Evolutionary conservation across 2,329 filamentous ascomycete genomes (phyloP).

Genomic region (Leptodontidium sp.): DNA sequence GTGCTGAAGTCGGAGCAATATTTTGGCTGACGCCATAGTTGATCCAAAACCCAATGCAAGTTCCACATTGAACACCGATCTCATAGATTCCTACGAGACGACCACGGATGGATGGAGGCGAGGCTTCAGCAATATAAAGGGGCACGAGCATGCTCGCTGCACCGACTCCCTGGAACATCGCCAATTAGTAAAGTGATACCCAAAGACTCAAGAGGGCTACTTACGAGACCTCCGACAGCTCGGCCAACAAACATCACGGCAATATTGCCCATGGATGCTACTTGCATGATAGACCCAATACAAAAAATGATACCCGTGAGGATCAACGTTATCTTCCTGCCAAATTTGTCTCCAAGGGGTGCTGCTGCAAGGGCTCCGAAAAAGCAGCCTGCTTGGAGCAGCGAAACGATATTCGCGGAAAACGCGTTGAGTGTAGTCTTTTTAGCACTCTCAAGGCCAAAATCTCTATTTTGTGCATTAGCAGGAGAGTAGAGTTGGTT

Average conservation of each 20-base stretch:
- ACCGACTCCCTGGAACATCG: conserved; percentile 51
- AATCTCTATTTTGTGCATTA: no score
- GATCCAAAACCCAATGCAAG: conserved; percentile 63
- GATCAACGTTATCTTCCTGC: background rate
- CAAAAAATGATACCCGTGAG: background rate
- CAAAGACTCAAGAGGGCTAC: no score
- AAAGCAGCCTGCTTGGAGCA: conserved; percentile 61
- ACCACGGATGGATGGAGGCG: conserved; percentile 52
- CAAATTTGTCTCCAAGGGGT: conserved; percentile 52
- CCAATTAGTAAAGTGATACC: no score
- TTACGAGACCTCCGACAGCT: conserved; percentile 30
- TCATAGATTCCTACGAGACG: conserved; percentile 54
- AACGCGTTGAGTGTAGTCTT: background rate
- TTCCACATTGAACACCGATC: conserved; percentile 50
- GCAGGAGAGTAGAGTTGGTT: no score
- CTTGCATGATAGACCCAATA: background rate
- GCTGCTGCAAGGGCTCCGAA: conserved; percentile 59
- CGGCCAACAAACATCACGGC: background rate
- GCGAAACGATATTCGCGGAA: conserved; percentile 52
- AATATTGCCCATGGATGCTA: background rate
- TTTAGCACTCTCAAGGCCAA: background rate
- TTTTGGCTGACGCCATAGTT: conserved; percentile 51
- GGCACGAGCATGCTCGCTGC: conserved; percentile 57
- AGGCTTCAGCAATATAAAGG: conserved; percentile 56
- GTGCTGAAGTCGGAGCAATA: conserved; percentile 49